Base-by-base conservation (phyloP, 75 land plant genomes). In the Ceratopteris richardii region DNA sequence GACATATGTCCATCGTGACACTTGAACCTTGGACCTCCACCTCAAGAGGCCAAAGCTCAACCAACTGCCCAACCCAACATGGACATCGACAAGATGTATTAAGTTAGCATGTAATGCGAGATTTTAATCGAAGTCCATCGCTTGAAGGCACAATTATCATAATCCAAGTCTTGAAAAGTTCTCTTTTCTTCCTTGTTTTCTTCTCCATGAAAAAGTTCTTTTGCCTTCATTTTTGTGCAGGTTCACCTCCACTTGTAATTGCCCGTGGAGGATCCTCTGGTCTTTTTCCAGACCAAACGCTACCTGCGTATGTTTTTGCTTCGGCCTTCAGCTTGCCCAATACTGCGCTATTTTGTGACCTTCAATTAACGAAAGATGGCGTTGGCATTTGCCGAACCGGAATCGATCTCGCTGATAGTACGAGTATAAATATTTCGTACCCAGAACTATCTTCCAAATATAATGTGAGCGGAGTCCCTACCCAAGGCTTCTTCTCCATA, bases 251-350 rank as follows among this genome's bases (percentile, higher is more conserved):
- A 36, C 13, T 73, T 0, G 74, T 93, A 7, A 54, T 88, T 9
- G 90, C 95, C 14, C 71, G 69, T 54, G 96, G 95, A 23, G 97
- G 96, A 16, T n/a, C n/a, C n/a, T 66, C 76, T 44, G 90, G 87
- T 13, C 17, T 88, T n/a, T 85, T 73, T 68, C 90, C 98, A n/a
- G 95, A 75, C 56, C 82, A 85, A 29, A 89, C 96, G 52, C 0
- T 0, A 0, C 1, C 0, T 29, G 79, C 85, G 9, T 93, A 82
- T 51, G 0, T 0, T 11, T 57, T 78, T 22, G 81, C 82, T 2
- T 6, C 59, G 21, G n/a, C 61, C 0, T 51, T 62, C 27, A 70
- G 85, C 58, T 21, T 44, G 7, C 46, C 72, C 0, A 62, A 72
- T 56, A 28, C 61, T 12, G 43, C 67, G 28, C 61, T 81, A 31